Base-by-base conservation (phyloP, 2,329 filamentous ascomycete genomes). In the Venturiaceae sp. region DNA sequence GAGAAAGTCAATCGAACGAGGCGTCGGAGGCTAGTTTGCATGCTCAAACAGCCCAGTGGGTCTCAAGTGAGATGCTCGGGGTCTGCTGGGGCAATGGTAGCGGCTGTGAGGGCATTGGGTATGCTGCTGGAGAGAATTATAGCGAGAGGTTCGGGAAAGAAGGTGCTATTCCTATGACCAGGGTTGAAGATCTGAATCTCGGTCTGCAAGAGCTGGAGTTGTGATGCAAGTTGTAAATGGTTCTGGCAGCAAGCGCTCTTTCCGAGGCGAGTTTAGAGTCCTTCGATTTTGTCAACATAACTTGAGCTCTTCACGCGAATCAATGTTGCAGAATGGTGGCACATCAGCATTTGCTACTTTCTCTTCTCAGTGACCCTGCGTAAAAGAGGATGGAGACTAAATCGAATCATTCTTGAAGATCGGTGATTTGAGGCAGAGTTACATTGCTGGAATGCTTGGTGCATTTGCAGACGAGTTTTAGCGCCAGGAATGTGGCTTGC, bases 31-130 rank as follows among this genome's bases (percentile, higher is more conserved):
- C 69, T 30, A 77, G 74, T 66, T 60, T 79, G 53, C 77, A 80
- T 69, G 67, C 74, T 0, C 63, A 64, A 63, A 80, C 77, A 2
- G 76, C 75, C 1, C 67, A 73, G 62, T 78, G 76, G 76, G 74
- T 78, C 34, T 68, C 65, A 2, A 63, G 64, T 26, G 60, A 69
- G 62, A 60, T 77, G 37, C 37, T 77, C 32, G 72, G 71, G 0
- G 71, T 72, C 5, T 61, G 64, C 3, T 76, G 74, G 60, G 70
- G 75, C 63, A 66, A 63, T 6, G 61, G 67, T 9, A 72, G 71
- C 0, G 55, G 57, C 0, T 75, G 73, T 61, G 64, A 70, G 37
- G 74, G 75, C 0, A 55, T 74, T 34, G 72, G 66, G 13, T 71
- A 66, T 53, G 63, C 47, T 26, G 62, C 61, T 23, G 64, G 64